Conservation (phyloP, 1,284 basidiomycete genomes). For the Moesziomyces aphidis region DNA sequence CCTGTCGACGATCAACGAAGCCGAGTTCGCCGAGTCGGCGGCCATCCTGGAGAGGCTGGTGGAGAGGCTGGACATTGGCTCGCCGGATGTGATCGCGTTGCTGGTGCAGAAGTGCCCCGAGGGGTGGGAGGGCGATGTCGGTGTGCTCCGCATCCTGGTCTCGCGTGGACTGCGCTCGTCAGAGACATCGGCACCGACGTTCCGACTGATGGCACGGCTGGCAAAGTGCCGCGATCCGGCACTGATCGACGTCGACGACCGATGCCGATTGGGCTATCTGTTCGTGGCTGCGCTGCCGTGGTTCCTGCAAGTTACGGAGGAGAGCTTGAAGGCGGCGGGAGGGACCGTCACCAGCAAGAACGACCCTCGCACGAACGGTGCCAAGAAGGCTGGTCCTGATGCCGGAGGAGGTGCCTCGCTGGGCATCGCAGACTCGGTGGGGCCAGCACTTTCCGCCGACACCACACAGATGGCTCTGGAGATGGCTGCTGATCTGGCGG, state of each 20-base stretch:
- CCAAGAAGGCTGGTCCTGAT: slow-evolving; percentile 13
- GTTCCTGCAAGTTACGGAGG: slow-evolving; percentile 83
- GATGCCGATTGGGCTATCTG: slow-evolving; percentile 78
- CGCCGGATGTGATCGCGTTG: slow-evolving; percentile 75
- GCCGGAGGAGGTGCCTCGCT: slow-evolving; percentile 1
- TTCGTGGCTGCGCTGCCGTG: slow-evolving; percentile 88
- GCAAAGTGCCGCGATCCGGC: slow-evolving; percentile 75
- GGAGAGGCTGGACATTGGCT: slow-evolving; percentile 79
- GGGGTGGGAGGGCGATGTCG: slow-evolving; percentile 77
- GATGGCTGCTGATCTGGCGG: slow-evolving; percentile 81
- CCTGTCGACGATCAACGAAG: slow-evolving; percentile 83
- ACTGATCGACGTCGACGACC: slow-evolving; percentile 78
- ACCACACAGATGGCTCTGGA: slow-evolving; percentile 75
- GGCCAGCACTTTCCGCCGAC: slow-evolving; percentile 70
- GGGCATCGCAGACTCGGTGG: neutral
- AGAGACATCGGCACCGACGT: slow-evolving; percentile 76
- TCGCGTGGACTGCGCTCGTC: slow-evolving; percentile 85
- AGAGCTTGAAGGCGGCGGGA: slow-evolving; percentile 24
- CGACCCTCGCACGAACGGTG: slow-evolving; percentile 20
- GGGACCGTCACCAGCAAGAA: slow-evolving; percentile 28
- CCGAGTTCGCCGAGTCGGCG: slow-evolving; percentile 80
- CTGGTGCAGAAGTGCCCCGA: slow-evolving; percentile 78
- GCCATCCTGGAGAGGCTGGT: slow-evolving; percentile 78
- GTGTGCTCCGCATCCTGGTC: slow-evolving; percentile 80
- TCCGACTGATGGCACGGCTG: slow-evolving; percentile 78